A percentile compares a stretch with the other conserved stretches of the same genome.
These are phyloP conservation scores for Vanderwaltozyma yarrowii DNA, from an alignment of 805 yeast genomes.

Conservation along the genomic window DNA sequence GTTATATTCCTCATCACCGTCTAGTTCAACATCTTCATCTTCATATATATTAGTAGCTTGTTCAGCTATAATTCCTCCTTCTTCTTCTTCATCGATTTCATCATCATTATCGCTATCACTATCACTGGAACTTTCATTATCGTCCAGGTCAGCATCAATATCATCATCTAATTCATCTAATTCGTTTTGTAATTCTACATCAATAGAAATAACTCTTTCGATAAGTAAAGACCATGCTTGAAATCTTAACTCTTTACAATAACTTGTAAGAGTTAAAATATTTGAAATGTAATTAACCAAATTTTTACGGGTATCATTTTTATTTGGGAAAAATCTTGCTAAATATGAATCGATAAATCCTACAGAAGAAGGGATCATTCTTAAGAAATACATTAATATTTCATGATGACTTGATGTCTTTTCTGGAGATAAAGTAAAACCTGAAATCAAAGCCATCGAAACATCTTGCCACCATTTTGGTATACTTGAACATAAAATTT, in stretches of 20 bases:
- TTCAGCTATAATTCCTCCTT: conserved; percentile 26
- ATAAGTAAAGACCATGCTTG: conserved; percentile 72
- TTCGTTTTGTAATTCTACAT: conserved; percentile 85
- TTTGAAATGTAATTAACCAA: conserved; percentile 58
- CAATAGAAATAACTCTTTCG: conserved; percentile 75
- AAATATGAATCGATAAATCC: conserved; percentile 50
- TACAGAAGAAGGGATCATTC: conserved; percentile 73
- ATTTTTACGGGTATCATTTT: conserved; percentile 45
- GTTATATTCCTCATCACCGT: conserved; percentile 38
- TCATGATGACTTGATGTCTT: conserved; percentile 48
- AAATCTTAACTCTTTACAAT: conserved; percentile 66
- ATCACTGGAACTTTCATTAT: conserved; percentile 29
- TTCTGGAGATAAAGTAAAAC: conserved; percentile 35
- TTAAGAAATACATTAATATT: conserved; percentile 51
- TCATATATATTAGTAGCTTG: conserved; percentile 24
- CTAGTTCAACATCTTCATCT: conserved; percentile 26
- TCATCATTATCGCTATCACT: conserved; percentile 27
- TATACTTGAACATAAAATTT: conserved; percentile 69
- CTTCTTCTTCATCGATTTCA: conserved; percentile 28
- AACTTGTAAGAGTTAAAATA: conserved; percentile 46
- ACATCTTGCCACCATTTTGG: conserved; percentile 90
- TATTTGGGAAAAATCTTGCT: conserved; percentile 66
- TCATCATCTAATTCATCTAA: conserved; percentile 77
- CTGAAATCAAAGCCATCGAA: conserved; percentile 54
- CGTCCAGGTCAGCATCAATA: conserved; percentile 46